Percentiles rank a stretch among this genome's conserved stretches.
These are phyloP conservation scores for Mycena alexandri DNA, from an alignment of 768 basidiomycete species.

Conservation along the genomic window DNA sequence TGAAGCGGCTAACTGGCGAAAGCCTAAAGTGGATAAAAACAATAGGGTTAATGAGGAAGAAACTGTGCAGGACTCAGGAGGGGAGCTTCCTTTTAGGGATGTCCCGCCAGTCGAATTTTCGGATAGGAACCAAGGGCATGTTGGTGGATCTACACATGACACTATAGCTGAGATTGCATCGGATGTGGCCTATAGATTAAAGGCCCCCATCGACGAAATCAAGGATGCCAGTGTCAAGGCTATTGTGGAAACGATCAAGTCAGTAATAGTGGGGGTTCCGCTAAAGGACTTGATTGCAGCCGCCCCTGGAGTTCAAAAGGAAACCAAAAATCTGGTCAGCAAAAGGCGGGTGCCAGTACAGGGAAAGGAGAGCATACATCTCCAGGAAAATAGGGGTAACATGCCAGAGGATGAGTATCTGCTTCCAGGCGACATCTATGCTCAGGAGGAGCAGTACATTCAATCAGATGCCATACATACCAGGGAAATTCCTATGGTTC, in stretches of 20 bases:
- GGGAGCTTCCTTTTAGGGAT: neutral
- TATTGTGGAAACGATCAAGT: neutral
- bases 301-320: neutral
- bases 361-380: neutral
- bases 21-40: neutral
- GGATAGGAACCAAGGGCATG: too few species aligned
- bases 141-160: too few species aligned
- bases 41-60: neutral
- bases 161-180: neutral
- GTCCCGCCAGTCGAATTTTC: too few species aligned
- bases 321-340: conserved; percentile 3
- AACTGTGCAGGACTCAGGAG: neutral
- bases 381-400: neutral
- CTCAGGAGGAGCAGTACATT: too few species aligned
- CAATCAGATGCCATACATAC: too few species aligned
- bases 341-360: neutral
- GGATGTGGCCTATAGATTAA: neutral
- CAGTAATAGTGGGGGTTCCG: neutral
- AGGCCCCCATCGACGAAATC: neutral
- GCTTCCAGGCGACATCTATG: too few species aligned
- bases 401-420: too few species aligned
- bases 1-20: neutral
- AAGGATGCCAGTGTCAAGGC: neutral
- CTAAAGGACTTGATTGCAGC: neutral
- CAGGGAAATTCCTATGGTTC: too few species aligned